Evolutionary conservation across 768 basidiomycete species (phyloP).

Genomic region (Boletus sp.): DNA sequence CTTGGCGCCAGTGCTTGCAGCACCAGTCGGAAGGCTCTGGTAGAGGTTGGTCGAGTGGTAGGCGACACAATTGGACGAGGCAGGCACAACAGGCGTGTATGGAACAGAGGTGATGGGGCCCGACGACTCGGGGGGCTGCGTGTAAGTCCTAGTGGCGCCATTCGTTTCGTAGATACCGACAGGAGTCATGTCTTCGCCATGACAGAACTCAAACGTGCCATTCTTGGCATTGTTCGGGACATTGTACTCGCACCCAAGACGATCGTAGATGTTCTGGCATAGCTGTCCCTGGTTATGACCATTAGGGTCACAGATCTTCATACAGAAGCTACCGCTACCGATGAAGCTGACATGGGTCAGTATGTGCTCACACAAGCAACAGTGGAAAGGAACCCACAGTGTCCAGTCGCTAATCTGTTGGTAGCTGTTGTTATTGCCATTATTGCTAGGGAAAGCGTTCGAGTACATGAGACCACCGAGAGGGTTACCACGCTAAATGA

Average conservation of each 20-base stretch:
- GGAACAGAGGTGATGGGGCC: slow-evolving; percentile 45
- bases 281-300: slow-evolving; percentile 45
- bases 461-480: slow-evolving; percentile 70
- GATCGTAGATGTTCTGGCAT: slow-evolving; percentile 74
- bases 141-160: slow-evolving; percentile 43
- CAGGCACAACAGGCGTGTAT: slow-evolving; percentile 37
- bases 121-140: slow-evolving; percentile 46
- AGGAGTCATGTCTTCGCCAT: slow-evolving; percentile 59
- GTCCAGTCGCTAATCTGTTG: slow-evolving; percentile 67
- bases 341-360: slow-evolving; percentile 52
- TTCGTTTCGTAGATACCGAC: slow-evolving; percentile 48
- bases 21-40: slow-evolving; percentile 16
- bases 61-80: slow-evolving; percentile 44
- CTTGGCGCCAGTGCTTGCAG: not conserved
- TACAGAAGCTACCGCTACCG: slow-evolving; percentile 60
- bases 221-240: slow-evolving; percentile 60
- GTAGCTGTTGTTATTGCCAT: slow-evolving; percentile 39
- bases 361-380: not conserved
- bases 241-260: slow-evolving; percentile 73
- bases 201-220: slow-evolving; percentile 61
- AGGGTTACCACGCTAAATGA: slow-evolving; percentile 68
- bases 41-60: slow-evolving; percentile 37
- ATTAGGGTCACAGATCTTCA: slow-evolving; percentile 67
- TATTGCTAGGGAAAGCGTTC: slow-evolving; percentile 49
- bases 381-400: slow-evolving; percentile 42